These are phyloP conservation scores for Camellia japonica DNA, from an alignment of 148 eudicot species.

Conservation along the genomic window DNA sequence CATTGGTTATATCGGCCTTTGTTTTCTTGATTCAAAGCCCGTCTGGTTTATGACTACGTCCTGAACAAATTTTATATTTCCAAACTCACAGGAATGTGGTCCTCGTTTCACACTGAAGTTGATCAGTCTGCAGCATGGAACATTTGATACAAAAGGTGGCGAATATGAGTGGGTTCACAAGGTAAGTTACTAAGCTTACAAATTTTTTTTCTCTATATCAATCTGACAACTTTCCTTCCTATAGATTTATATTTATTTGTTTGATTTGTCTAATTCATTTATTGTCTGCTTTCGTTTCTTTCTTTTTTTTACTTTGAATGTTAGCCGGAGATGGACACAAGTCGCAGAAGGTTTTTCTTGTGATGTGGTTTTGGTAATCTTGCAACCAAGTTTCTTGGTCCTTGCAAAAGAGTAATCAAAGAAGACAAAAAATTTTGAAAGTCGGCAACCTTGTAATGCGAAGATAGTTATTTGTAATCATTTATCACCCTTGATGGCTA, in stretches of 20 bases:
- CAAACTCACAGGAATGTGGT: slow-evolving; percentile 75
- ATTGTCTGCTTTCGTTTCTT: background rate
- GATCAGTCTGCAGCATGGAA: slow-evolving; percentile 78
- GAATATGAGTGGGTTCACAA: slow-evolving; percentile 95
- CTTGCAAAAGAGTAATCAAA: background rate
- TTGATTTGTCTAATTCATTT: background rate
- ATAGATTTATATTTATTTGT: background rate
- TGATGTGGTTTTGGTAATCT: slow-evolving; percentile 24
- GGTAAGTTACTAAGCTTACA: slow-evolving; percentile 34
- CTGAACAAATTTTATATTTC: background rate
- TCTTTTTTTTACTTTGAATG: slow-evolving; percentile 6
- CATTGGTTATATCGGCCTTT: no score
- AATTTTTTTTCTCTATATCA: background rate
- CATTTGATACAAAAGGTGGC: slow-evolving; percentile 79
- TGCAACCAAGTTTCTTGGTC: background rate
- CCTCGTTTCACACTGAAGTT: slow-evolving; percentile 88
- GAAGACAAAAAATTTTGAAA: no score
- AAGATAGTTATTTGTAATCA: no score
- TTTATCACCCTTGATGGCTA: no score
- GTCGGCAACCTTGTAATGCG: no score
- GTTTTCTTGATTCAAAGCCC: no score
- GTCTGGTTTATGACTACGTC: background rate
- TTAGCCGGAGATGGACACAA: slow-evolving; percentile 97
- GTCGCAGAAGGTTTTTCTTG: slow-evolving; percentile 93
- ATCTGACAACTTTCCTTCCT: background rate